Percentiles rank a stretch among this genome's conserved stretches.
Conservation (phyloP, 495 filamentous ascomycete species). For the Penicillium crystallinum region DNA sequence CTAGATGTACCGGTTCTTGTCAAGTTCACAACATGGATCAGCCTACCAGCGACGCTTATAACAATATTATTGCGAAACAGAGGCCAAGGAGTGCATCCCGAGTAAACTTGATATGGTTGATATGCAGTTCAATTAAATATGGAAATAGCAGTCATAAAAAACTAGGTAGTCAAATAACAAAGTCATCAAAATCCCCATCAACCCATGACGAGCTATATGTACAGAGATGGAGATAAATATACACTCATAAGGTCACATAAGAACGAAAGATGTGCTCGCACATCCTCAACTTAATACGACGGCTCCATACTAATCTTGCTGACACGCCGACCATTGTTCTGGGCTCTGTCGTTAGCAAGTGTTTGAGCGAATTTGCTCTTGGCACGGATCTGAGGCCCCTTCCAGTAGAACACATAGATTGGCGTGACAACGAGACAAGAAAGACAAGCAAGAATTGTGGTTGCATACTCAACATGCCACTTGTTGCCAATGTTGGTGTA, state of each 20-base stretch:
- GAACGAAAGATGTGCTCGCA: neutral
- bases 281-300: neutral
- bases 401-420: constrained; percentile 49
- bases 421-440: constrained; percentile 41
- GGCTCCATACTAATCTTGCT: constrained; percentile 15
- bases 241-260: neutral
- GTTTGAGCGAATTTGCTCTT: constrained; percentile 43
- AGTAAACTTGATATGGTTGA: neutral
- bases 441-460: constrained; percentile 40
- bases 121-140: neutral
- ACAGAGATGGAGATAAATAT: neutral
- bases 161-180: neutral
- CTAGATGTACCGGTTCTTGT: too few relatives aligned
- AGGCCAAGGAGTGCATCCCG: neutral
- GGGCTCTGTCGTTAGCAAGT: constrained; percentile 22
- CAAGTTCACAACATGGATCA: too few relatives aligned
- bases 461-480: constrained; percentile 38
- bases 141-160: neutral
- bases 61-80: too few relatives aligned
- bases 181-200: neutral
- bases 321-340: constrained; percentile 27
- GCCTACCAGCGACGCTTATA: too few relatives aligned
- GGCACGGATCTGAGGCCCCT: constrained; percentile 41
- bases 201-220: constrained; percentile 2
- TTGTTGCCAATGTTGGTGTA: constrained; percentile 36